Evolutionary conservation across 129 eudicot species (phyloP).

Genomic region (Flaveria robusta): DNA sequence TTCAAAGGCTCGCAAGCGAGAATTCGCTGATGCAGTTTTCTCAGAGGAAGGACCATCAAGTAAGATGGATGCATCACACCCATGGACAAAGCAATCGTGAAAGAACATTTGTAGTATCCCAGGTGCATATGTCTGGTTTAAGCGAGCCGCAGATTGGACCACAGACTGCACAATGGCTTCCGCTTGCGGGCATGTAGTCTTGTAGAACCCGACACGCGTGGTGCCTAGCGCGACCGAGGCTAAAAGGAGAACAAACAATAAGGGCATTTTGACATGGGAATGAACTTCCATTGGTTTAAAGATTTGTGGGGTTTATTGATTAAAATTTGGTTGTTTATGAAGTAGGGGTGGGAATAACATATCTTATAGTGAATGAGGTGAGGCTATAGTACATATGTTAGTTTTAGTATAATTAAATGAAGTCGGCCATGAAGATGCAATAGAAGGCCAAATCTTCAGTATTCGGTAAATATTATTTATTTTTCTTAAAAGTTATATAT

Average conservation of each 20-base stretch:
- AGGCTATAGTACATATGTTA: not conserved
- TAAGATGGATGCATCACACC: slow-evolving; percentile 87
- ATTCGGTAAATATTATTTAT: too few relatives aligned
- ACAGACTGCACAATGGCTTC: slow-evolving; percentile 37
- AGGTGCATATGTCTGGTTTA: slow-evolving; percentile 38
- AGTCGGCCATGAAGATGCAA: not conserved
- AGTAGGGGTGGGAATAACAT: not conserved
- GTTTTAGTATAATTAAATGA: not conserved
- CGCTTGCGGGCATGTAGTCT: slow-evolving; percentile 40
- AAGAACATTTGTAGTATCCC: slow-evolving; percentile 51
- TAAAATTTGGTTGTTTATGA: not conserved
- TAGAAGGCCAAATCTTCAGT: not conserved
- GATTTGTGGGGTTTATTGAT: not conserved
- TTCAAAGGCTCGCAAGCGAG: slow-evolving; percentile 69
- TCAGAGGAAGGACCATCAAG: slow-evolving; percentile 58
- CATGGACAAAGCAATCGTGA: slow-evolving; percentile 60
- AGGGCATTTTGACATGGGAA: not conserved
- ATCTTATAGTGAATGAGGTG: slow-evolving; percentile 2
- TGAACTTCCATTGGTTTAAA: slow-evolving; percentile 5
- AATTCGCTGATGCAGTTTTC: slow-evolving; percentile 64
- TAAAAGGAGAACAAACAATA: slow-evolving; percentile 27
- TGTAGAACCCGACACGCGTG: slow-evolving; percentile 44
- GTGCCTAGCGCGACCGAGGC: slow-evolving; percentile 33
- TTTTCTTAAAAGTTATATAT: too few relatives aligned
- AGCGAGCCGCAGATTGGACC: slow-evolving; percentile 37